Conservation (phyloP, 2,329 filamentous ascomycete genomes). For the Trichoderma brevicompactum region DNA sequence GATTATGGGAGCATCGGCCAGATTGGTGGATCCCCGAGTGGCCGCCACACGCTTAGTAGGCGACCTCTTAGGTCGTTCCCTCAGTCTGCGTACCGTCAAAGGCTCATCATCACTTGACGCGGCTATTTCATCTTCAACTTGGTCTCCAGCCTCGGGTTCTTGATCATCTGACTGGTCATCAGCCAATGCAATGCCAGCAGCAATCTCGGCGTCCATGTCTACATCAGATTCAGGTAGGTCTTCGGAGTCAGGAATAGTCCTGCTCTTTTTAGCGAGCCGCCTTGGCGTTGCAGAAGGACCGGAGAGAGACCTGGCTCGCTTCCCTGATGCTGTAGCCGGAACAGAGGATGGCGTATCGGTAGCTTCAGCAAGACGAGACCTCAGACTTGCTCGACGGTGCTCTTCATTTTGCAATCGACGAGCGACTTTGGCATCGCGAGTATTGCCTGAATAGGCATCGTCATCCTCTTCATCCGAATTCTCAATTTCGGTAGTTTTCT, state of each 20-base stretch:
- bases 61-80: conserved; percentile 1
- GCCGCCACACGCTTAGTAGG: background rate
- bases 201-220: conserved; percentile 42
- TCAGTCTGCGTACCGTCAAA: conserved; percentile 31
- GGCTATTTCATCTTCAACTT: conserved; percentile 24
- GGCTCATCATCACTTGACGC: conserved; percentile 40
- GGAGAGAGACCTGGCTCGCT: conserved; percentile 37
- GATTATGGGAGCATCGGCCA: background rate
- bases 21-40: background rate
- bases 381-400: conserved; percentile 28
- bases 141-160: conserved; percentile 27
- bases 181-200: conserved; percentile 34
- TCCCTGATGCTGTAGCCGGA: conserved; percentile 30
- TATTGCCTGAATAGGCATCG: conserved; percentile 35
- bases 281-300: conserved; percentile 29
- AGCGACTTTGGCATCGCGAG: conserved; percentile 40
- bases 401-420: conserved; percentile 45
- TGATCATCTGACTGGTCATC: conserved; percentile 30
- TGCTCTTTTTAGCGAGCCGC: conserved; percentile 40
- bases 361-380: conserved; percentile 18
- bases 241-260: conserved; percentile 40
- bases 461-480: conserved; percentile 46
- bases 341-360: conserved; percentile 8
- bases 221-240: conserved; percentile 34
- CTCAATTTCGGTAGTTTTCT: conserved; percentile 44